These are phyloP conservation scores for Debaryomycetaceae sp. DNA, from an alignment of 1,139 yeast genomes.

Conservation along the genomic window DNA sequence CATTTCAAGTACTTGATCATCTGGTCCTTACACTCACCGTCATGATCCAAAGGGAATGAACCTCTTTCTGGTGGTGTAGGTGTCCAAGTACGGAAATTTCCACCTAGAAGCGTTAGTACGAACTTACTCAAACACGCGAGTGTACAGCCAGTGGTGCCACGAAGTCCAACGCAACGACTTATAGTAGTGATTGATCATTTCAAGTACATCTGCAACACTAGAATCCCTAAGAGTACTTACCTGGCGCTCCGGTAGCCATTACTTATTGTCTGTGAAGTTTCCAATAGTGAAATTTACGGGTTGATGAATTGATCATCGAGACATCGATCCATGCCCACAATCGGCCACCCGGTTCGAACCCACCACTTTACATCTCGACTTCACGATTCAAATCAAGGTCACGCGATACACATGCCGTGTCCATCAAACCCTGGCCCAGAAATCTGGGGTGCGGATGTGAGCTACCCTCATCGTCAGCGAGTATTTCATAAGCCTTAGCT, in stretches of 20 bases:
- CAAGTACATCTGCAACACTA: no score
- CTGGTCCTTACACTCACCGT: conserved; percentile 72
- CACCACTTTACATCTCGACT: neutral
- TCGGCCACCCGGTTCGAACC: neutral
- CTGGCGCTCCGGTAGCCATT: conserved; percentile 28
- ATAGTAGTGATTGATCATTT: neutral
- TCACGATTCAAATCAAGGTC: no score
- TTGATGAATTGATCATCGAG: no score
- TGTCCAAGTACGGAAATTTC: conserved; percentile 49
- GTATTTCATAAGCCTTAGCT: no score
- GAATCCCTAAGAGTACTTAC: conserved; percentile 11
- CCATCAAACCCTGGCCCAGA: no score
- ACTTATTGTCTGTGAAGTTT: no score
- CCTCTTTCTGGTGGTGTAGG: conserved; percentile 97
- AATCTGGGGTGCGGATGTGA: no score
- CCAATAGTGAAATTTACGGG: no score
- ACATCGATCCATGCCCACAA: no score
- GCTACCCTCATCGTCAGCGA: no score
- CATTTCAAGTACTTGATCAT: conserved; percentile 79
- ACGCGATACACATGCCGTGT: no score
- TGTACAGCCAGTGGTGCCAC: neutral
- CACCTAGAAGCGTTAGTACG: conserved; percentile 16
- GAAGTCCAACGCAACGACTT: neutral
- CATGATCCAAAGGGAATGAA: conserved; percentile 92
- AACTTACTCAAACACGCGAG: neutral